Percentiles rank a stretch among this genome's conserved stretches.
Conservation (phyloP, 2,329 filamentous ascomycete genomes). For the Aspergillus sp. region DNA sequence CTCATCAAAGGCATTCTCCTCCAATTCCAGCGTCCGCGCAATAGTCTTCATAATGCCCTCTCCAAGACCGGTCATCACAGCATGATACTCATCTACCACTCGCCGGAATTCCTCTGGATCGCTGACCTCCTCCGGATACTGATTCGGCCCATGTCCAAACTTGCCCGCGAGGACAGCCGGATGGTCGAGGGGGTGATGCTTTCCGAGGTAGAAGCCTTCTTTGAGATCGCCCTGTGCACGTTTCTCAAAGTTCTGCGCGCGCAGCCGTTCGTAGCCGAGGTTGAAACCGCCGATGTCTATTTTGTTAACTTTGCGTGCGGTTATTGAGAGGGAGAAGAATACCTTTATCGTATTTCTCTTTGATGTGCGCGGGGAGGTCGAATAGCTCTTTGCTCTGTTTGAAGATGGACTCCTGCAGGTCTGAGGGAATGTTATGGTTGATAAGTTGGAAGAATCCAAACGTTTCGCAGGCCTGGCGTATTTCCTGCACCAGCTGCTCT, state of each 20-base stretch:
- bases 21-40: slow-evolving; percentile 10
- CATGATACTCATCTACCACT: slow-evolving; percentile 6
- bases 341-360: slow-evolving; percentile 21
- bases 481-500: slow-evolving; percentile 13
- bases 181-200: slow-evolving; percentile 13
- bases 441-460: slow-evolving; percentile 53
- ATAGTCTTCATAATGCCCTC: slow-evolving; percentile 12
- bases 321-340: not conserved
- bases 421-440: slow-evolving; percentile 42
- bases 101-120: slow-evolving; percentile 3
- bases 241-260: slow-evolving; percentile 20
- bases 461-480: slow-evolving; percentile 40
- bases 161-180: slow-evolving; percentile 8
- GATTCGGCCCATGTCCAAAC: slow-evolving; percentile 19
- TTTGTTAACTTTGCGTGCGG: not conserved
- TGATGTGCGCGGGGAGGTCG: slow-evolving; percentile 30
- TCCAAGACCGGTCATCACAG: slow-evolving; percentile 11
- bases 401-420: slow-evolving; percentile 40
- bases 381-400: slow-evolving; percentile 45
- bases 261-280: slow-evolving; percentile 22
- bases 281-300: slow-evolving; percentile 1
- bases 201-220: slow-evolving; percentile 24
- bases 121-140: slow-evolving; percentile 3
- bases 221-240: slow-evolving; percentile 20
- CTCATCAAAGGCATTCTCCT: slow-evolving; percentile 13